Evolutionary conservation across 2,329 filamentous ascomycete species (phyloP).

Genomic region (Endocalyx cinctus): DNA sequence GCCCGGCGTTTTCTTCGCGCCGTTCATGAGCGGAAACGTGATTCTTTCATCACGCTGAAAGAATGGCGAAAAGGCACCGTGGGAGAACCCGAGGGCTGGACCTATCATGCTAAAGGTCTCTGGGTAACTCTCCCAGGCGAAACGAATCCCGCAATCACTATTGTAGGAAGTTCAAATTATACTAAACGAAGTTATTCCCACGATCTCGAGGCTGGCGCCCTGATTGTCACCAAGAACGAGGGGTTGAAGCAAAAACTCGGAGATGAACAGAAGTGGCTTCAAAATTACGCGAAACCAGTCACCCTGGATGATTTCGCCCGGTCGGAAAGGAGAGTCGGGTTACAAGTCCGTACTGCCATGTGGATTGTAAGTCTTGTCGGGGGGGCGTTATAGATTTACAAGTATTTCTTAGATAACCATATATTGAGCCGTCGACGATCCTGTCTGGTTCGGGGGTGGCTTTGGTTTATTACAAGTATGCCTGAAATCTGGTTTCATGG

Average conservation of each 20-base stretch:
- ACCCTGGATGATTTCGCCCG: conserved; percentile 74
- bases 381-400: conserved; percentile 69
- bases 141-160: conserved; percentile 66
- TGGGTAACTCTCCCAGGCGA: conserved; percentile 76
- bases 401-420: no score
- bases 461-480: no score
- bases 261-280: conserved; percentile 75
- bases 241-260: conserved; percentile 67
- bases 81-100: conserved; percentile 81
- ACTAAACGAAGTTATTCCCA: conserved; percentile 89
- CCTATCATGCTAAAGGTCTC: conserved; percentile 94
- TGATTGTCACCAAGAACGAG: conserved; percentile 77
- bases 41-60: conserved; percentile 63
- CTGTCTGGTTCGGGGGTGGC: no score
- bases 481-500: no score
- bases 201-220: conserved; percentile 82
- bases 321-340: conserved; percentile 76
- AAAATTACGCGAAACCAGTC: conserved; percentile 65
- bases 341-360: conserved; percentile 86
- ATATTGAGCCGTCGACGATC: no score
- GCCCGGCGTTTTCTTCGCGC: conserved; percentile 73
- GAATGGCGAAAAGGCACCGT: conserved; percentile 87
- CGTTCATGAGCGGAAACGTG: conserved; percentile 40
- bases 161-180: conserved; percentile 93
- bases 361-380: conserved; percentile 86